Base-by-base conservation (phyloP, 2,329 filamentous ascomycete genomes). In the Colletotrichum truncatum region DNA sequence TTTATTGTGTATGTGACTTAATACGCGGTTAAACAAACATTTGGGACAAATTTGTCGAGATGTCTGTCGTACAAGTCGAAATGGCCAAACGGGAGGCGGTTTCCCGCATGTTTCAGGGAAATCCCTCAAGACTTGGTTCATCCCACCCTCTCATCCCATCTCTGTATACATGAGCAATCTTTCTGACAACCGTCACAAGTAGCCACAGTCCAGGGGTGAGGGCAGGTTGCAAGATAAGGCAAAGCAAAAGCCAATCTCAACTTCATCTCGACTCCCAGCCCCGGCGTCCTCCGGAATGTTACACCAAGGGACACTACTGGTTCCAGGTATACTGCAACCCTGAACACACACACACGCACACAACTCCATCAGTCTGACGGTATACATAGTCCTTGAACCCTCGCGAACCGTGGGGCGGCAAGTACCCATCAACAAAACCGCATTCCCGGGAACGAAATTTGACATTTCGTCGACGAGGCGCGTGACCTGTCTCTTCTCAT, bases 171-270 rank as follows among this genome's bases (percentile, higher is more conserved):
- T n/a, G n/a, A n/a, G n/a, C n/a, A 14, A 30, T 28, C 21, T 4
- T 10, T 11, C 48, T 21, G 30, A 26, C 9, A 30, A 6, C n/a
- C 45, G n/a, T n/a, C n/a, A n/a, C n/a, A n/a, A n/a, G n/a, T n/a
- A n/a, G n/a, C n/a, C n/a, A n/a, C n/a, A n/a, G n/a, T n/a, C n/a
- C n/a, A 30, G 45, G 36, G 14, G 36, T 12, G 36, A 3, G 36
- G 4, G n/a, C 36, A 39, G 11, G 14, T 12, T 16, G 14, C 36
- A 21, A 21, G 18, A 41, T 21, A 16, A 43, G 23, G 23, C 7
- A 43, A 43, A 48, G 45, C 16, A 38, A 54, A 46, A 53, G 61
- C 34, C 59, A 57, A 63, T 63, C 34, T 63, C 34, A 36, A 63
- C 59, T 26, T 63, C 52, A 57, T 51, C 43, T 43, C 43, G 36